These are phyloP conservation scores for Colletotrichum tamarilloi DNA, from an alignment of 2,329 filamentous ascomycete genomes.

Conservation along the genomic window DNA sequence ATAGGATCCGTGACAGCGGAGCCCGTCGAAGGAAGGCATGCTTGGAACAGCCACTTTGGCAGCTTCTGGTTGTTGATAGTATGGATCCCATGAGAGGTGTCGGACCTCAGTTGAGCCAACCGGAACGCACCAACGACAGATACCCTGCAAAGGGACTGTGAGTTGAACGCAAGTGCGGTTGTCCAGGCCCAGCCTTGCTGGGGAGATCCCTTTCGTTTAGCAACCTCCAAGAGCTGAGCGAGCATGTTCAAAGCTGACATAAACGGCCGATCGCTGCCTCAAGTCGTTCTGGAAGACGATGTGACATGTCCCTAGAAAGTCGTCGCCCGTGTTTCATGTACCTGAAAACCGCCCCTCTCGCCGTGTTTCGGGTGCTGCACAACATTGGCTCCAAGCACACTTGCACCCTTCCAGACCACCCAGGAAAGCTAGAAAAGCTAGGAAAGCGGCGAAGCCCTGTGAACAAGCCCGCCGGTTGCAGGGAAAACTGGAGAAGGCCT, in stretches of 20 bases:
- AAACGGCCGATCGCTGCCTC: conserved; percentile 30
- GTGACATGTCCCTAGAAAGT: conserved; percentile 29
- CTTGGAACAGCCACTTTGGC: background rate
- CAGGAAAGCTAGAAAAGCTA: conserved; percentile 15
- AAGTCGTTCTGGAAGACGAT: conserved; percentile 38
- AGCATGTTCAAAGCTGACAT: conserved; percentile 23
- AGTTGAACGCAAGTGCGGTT: conserved; percentile 4
- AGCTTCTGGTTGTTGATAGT: background rate
- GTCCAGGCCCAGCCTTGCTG: conserved; percentile 10
- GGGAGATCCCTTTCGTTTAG: conserved; percentile 1
- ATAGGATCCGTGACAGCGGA: conserved; percentile 30
- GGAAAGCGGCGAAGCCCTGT: conserved; percentile 26
- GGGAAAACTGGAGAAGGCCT: conserved; percentile 29
- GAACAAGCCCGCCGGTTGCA: conserved; percentile 26
- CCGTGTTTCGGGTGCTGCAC: conserved; percentile 43
- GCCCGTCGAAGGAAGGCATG: conserved; percentile 18
- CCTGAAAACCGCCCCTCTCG: conserved; percentile 38
- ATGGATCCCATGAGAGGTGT: background rate
- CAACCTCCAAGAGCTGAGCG: background rate
- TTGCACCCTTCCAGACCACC: conserved; percentile 29
- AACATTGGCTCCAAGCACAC: conserved; percentile 36
- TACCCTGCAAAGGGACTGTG: conserved; percentile 10
- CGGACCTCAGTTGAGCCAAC: conserved; percentile 8
- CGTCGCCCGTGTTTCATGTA: conserved; percentile 40
- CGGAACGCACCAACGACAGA: conserved; percentile 3